These are phyloP conservation scores for Fusarium domesticum DNA, from an alignment of 2,329 filamentous ascomycete genomes.

Conservation along the genomic window DNA sequence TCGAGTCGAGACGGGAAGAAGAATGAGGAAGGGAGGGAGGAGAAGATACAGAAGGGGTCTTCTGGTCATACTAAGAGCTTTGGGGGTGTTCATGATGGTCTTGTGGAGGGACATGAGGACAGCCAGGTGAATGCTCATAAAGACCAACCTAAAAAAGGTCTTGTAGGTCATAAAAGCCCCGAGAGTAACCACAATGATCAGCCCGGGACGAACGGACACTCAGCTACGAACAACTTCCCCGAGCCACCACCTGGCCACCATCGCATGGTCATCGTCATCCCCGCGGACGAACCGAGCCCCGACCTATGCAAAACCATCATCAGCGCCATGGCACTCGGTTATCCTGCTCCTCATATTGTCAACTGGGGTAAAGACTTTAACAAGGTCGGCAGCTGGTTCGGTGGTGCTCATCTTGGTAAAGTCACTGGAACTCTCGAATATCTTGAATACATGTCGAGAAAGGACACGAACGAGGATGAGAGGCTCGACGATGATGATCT, in stretches of 20 bases:
- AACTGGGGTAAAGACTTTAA: conserved; percentile 26
- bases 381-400: conserved; percentile 8
- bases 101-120: background rate
- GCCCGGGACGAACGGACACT: background rate
- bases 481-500: conserved; percentile 23
- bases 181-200: background rate
- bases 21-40: background rate
- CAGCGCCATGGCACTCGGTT: conserved; percentile 24
- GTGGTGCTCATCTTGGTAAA: conserved; percentile 26
- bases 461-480: conserved; percentile 3
- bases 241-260: conserved; percentile 8
- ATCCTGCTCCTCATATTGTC: conserved; percentile 27
- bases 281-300: conserved; percentile 18
- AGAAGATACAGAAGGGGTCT: too few species aligned
- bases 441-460: conserved; percentile 13
- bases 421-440: conserved; percentile 28
- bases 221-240: background rate
- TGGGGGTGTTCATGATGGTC: background rate
- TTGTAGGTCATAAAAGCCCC: too few species aligned
- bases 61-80: too few species aligned
- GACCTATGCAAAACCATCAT: conserved; percentile 29
- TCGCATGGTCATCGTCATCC: conserved; percentile 17
- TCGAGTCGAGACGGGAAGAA: background rate
- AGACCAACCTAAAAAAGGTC: too few species aligned
- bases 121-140: too few species aligned